Evolutionary conservation across 768 basidiomycete genomes (phyloP).

Genomic region (Amanita subjunquillea): DNA sequence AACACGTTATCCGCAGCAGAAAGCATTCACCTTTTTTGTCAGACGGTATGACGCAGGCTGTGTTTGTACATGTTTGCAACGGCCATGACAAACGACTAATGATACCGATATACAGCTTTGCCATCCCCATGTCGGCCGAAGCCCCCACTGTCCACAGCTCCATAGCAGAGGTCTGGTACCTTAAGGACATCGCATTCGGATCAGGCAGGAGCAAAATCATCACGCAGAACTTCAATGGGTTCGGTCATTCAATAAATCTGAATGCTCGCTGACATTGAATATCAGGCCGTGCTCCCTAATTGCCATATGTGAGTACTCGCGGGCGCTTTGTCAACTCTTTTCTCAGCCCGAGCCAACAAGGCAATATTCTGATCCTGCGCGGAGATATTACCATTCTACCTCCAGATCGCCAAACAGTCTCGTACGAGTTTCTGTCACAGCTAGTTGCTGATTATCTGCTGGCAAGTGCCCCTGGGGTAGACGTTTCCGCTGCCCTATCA

Average conservation of each 20-base stretch:
- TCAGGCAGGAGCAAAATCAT: slow-evolving; percentile 42
- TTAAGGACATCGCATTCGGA: slow-evolving; percentile 56
- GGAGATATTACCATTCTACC: slow-evolving; percentile 71
- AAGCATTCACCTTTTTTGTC: background rate
- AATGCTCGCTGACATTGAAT: slow-evolving; percentile 5
- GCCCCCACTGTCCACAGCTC: slow-evolving; percentile 28
- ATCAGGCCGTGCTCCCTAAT: slow-evolving; percentile 83
- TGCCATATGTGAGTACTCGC: slow-evolving; percentile 57
- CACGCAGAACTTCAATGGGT: slow-evolving; percentile 83
- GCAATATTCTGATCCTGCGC: slow-evolving; percentile 85
- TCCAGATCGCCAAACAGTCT: slow-evolving; percentile 52
- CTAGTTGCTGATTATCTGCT: slow-evolving; percentile 80
- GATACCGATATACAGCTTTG: background rate
- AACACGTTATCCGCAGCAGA: background rate
- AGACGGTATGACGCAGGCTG: background rate
- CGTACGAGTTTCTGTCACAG: slow-evolving; percentile 78
- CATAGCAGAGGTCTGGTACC: slow-evolving; percentile 62
- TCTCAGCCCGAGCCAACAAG: slow-evolving; percentile 21
- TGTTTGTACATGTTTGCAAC: background rate
- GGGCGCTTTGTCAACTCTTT: background rate
- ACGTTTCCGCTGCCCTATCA: slow-evolving; percentile 62
- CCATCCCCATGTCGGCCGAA: slow-evolving; percentile 6
- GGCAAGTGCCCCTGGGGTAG: slow-evolving; percentile 41
- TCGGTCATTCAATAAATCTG: background rate
- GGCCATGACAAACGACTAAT: background rate